phyloP scores from a whole-genome alignment of 225 moss, liverwort and hornwort species.

The Ulota crispa region DNA sequence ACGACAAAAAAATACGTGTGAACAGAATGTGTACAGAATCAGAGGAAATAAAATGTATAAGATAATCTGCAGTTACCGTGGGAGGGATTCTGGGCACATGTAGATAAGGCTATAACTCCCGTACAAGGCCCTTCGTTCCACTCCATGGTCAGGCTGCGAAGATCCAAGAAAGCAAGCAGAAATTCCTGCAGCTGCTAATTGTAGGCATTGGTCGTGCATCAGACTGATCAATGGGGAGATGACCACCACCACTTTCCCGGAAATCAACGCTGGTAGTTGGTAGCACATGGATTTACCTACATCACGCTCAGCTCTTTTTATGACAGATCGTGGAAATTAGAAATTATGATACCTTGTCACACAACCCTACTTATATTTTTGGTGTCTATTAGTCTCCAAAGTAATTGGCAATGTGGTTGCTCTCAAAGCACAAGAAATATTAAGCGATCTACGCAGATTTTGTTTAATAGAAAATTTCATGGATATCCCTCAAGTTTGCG shows the following conservation, averaged over 20 bases:
- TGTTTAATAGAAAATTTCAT: too few relatives aligned
- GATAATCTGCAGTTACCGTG: conserved; percentile 30
- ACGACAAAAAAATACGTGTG: background rate
- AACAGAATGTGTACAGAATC: background rate
- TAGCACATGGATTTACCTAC: conserved; percentile 65
- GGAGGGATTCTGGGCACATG: conserved; percentile 61
- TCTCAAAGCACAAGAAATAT: background rate
- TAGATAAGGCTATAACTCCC: conserved; percentile 51
- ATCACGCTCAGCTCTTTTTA: background rate
- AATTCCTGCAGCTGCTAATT: conserved; percentile 55
- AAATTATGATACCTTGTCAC: background rate
- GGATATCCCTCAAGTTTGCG: too few relatives aligned
- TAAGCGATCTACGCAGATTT: background rate
- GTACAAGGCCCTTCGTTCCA: conserved; percentile 53
- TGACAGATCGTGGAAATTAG: background rate
- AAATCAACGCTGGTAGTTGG: conserved; percentile 68
- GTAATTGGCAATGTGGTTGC: background rate
- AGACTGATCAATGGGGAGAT: conserved; percentile 69
- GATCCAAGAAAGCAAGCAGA: conserved; percentile 75
- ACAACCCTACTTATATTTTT: background rate
- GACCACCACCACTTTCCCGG: conserved; percentile 64
- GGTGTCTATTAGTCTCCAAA: background rate
- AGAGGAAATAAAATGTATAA: background rate
- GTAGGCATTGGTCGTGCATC: conserved; percentile 75
- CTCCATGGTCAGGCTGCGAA: conserved; percentile 49